Evolutionary conservation across 1,284 basidiomycete genomes (phyloP).

Genomic region (Abortiporus biennis): DNA sequence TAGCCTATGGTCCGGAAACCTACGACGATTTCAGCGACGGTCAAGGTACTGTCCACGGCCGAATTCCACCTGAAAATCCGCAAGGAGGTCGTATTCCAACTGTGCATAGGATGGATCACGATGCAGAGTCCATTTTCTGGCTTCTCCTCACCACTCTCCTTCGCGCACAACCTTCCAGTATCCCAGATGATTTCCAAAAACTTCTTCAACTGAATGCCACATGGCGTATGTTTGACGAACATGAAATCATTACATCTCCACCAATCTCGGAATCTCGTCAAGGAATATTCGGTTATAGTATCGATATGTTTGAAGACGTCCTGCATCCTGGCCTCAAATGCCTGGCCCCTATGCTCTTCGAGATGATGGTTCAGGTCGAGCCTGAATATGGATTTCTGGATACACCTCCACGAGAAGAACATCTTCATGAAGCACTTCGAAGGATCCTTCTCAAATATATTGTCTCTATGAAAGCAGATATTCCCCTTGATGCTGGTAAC

Average conservation of each 20-base stretch:
- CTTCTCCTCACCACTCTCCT: not conserved
- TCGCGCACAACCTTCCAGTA: not conserved
- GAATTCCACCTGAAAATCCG: too few species aligned
- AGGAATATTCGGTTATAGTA: not conserved
- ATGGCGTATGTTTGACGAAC: not conserved
- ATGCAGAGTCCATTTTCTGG: slow-evolving; percentile 8
- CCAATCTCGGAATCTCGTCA: not conserved
- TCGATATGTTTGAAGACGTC: not conserved
- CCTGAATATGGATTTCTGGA: slow-evolving; percentile 5
- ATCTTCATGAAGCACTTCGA: slow-evolving; percentile 9
- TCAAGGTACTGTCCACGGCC: not conserved
- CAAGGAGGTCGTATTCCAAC: not conserved
- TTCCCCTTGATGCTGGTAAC: slow-evolving; percentile 2
- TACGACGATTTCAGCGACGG: slow-evolving; percentile 5
- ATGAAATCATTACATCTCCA: not conserved
- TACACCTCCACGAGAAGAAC: slow-evolving; percentile 1
- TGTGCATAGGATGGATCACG: slow-evolving; percentile 6
- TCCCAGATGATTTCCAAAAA: not conserved
- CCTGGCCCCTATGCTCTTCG: slow-evolving; percentile 1
- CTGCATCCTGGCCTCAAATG: slow-evolving; percentile 4
- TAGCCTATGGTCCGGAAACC: not conserved
- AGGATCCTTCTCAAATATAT: slow-evolving; percentile 6
- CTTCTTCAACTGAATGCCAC: too few species aligned
- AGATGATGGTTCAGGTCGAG: not conserved
- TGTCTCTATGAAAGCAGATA: slow-evolving; percentile 3